Base-by-base conservation (phyloP, 177 flowering plant genomes). In the Vitis hybrid region DNA sequence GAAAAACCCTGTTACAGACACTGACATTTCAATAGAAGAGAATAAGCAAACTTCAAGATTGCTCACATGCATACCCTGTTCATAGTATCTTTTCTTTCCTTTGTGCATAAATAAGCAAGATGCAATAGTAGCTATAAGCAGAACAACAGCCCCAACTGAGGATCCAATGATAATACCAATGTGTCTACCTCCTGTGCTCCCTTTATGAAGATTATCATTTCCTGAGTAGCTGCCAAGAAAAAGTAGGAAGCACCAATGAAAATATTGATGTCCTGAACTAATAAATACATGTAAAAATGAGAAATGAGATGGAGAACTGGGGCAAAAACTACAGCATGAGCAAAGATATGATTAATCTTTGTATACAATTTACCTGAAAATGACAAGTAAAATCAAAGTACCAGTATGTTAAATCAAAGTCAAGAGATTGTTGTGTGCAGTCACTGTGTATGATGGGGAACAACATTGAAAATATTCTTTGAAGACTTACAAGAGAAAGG, bases 201-300 rank as follows among this genome's bases (percentile, higher is more conserved):
- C 84, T 72, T 72, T 72, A 72, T 64, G 88, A 75, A 93, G 94
- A 79, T 84, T 72, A 19, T 65, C 14, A 70, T 95, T 95, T 64
- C 96, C 94, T 51, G 94, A 64, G 62, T 84, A 92, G 86, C 98
- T 94, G 84, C 52, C 13, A 56, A 62, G 29, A 73, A 70, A 14
- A 62, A 59, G 26, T 16, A 49, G 10, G 56, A 26, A 67, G 57
- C 51, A 45, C 9, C 8, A 9, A 59, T 5, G 53, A 60, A 9
- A 26, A 60, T 39, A 39, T 39, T 5, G 5, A 33, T 5, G 39
- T 5, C 5, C 5, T 33, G 6, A 33, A 4, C 39, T 5, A 33
- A 33, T 3, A 33, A 33, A 33, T 33, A 5, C 39, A 39, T 5
- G 45, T 39, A 39, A 39, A 39, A 4, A 39, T 26, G 8, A 39